Evolutionary conservation across 1,284 basidiomycete genomes (phyloP), one percentile per base, ranked within the genome.

Genomic region (Rhodotorula sp.): DNA sequence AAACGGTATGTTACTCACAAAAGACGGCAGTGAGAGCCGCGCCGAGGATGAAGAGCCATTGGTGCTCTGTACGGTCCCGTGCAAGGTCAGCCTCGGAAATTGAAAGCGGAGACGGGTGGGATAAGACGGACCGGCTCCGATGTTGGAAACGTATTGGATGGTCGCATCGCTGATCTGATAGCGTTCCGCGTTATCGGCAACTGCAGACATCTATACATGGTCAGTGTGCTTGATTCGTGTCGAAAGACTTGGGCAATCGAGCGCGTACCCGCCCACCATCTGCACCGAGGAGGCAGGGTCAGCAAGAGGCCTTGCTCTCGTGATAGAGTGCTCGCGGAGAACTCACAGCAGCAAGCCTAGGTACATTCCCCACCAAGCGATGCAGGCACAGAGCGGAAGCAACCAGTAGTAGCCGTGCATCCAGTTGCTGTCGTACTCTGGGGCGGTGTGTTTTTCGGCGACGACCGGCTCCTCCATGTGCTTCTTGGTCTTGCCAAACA

Each of bases 31-130:
- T 77, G n/a, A 78, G 60, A 33, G 66, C 74, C 54, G 75, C 77
- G 29, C 83, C 80, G 20, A 73, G 67, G 68, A 84, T 82, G 75
- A 84, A 84, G 14, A 83, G 72, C 18, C 75, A 78, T 66, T 82
- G 68, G 58, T 75, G 73, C 49, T 69, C 66, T 49, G 48, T 49
- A 22, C 18, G 18, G 48, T 49, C 48, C 8, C 24, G 18, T 6
- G 8, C 8, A 42, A 42, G 18, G 48, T 49, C 48, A 49, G 48
- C 48, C 20, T 7, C 18, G 4, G 0, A 24, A 20, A 22, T 22
- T 6, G 48, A 22, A 49, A 49, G 48, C 48, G 24, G 18, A 49
- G 14, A 42, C 37, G 48, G 48, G 10, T 6, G 20, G 48, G 15
- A 24, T n/a, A 49, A 6, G 48, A 49, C 48, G 48, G 4, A 49